Percentiles rank a stretch among this genome's conserved stretches.
phyloP scores from a whole-genome alignment of 192 early-diverging fungal species.

The Umbelopsis sp. region DNA sequence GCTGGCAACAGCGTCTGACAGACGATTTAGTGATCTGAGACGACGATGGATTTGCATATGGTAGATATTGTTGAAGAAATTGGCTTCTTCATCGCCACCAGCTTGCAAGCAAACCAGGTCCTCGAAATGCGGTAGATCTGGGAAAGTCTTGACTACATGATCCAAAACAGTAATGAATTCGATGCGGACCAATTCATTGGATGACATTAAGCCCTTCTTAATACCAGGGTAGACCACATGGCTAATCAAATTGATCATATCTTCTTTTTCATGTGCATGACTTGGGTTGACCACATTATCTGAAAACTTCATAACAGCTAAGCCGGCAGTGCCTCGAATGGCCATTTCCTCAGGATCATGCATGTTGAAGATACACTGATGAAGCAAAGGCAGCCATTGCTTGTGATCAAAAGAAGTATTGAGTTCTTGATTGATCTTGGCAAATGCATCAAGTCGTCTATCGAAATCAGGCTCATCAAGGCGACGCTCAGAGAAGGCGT shows the following conservation, averaged over 20 bases:
- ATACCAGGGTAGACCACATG: slow-evolving; percentile 73
- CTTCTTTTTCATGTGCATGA: slow-evolving; percentile 31
- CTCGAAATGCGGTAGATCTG: slow-evolving; percentile 57
- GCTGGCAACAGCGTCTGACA: slow-evolving; percentile 56
- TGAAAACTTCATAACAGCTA: slow-evolving; percentile 75
- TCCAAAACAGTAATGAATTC: slow-evolving; percentile 75
- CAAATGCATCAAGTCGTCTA: slow-evolving; percentile 76
- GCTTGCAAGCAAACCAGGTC: slow-evolving; percentile 69
- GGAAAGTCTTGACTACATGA: slow-evolving; percentile 63
- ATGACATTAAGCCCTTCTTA: slow-evolving; percentile 64
- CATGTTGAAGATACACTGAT: slow-evolving; percentile 84
- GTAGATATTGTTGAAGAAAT: slow-evolving; percentile 94
- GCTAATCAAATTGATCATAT: slow-evolving; percentile 53
- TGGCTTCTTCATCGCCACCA: slow-evolving; percentile 86
- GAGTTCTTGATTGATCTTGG: slow-evolving; percentile 67
- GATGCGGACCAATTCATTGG: slow-evolving; percentile 60
- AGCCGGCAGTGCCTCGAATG: slow-evolving; percentile 80
- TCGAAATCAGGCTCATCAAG: slow-evolving; percentile 92
- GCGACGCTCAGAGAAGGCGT: slow-evolving; percentile 71
- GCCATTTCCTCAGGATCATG: slow-evolving; percentile 87
- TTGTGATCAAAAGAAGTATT: slow-evolving; percentile 64
- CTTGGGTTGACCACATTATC: slow-evolving; percentile 45
- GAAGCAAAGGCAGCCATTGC: slow-evolving; percentile 89
- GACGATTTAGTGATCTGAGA: slow-evolving; percentile 75
- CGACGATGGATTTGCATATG: slow-evolving; percentile 97